A percentile compares a stretch with the other conserved stretches of the same genome.
Evolutionary conservation across 192 early-diverging fungal species (phyloP).

Genomic region (Entrophospora sp.): DNA sequence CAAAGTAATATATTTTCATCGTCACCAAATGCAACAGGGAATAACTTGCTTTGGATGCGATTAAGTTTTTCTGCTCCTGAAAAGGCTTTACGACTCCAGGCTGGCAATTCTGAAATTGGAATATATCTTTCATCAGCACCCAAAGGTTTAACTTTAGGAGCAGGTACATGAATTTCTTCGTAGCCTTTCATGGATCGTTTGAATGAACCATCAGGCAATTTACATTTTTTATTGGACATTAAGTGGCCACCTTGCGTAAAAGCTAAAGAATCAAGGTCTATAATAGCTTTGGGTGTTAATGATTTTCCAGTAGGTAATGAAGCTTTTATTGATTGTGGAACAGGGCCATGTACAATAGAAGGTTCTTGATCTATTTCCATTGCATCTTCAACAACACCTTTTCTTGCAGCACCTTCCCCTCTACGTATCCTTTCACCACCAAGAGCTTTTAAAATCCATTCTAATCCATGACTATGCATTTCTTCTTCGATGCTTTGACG

Average conservation of each 20-base stretch:
- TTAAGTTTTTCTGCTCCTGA: constrained; percentile 64
- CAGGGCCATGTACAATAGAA: constrained; percentile 26
- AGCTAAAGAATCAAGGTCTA: constrained; percentile 76
- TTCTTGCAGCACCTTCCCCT: constrained; percentile 43
- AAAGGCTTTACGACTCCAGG: constrained; percentile 78
- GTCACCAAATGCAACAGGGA: constrained; percentile 73
- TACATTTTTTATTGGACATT: constrained; percentile 96
- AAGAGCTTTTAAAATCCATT: constrained; percentile 67
- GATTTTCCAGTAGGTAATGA: constrained; percentile 41
- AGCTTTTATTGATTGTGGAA: constrained; percentile 35
- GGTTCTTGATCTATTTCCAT: constrained; percentile 53
- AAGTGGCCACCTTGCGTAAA: constrained; percentile 93
- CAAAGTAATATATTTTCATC: constrained; percentile 96
- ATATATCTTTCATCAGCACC: constrained; percentile 57
- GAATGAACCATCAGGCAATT: constrained; percentile 86
- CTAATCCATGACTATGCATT: constrained; percentile 60
- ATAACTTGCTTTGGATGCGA: constrained; percentile 83
- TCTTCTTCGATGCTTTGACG: constrained; percentile 46
- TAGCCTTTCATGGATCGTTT: constrained; percentile 83
- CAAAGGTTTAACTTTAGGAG: constrained; percentile 63
- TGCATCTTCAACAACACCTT: constrained; percentile 53
- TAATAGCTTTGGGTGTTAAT: constrained; percentile 45
- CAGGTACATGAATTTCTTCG: constrained; percentile 92
- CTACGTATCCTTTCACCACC: constrained; percentile 45
- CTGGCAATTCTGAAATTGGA: constrained; percentile 56